A percentile compares a stretch with the other conserved stretches of the same genome.
Conservation (phyloP, 192 early-diverging fungal species). For the Podila epigama region DNA sequence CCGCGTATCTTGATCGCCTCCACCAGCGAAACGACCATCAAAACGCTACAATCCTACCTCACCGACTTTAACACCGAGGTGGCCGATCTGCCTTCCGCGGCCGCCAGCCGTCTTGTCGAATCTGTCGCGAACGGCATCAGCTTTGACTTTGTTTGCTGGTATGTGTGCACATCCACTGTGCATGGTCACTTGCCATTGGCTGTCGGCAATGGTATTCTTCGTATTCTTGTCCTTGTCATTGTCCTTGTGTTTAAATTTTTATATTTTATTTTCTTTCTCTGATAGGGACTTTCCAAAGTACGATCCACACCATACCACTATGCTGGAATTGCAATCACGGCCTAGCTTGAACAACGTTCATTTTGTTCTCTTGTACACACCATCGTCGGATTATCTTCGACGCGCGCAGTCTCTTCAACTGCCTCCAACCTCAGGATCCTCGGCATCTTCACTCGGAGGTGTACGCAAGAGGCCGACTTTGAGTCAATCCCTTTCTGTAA, state of each 20-base stretch:
- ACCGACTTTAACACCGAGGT: slow-evolving; percentile 44
- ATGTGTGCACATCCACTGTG: no score
- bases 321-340: slow-evolving; percentile 31
- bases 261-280: no score
- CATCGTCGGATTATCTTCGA: slow-evolving; percentile 20
- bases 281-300: slow-evolving; percentile 42
- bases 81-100: slow-evolving; percentile 26
- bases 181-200: no score
- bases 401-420: slow-evolving; percentile 40
- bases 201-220: no score
- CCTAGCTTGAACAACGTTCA: slow-evolving; percentile 35
- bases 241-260: no score
- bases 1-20: slow-evolving; percentile 46
- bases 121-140: slow-evolving; percentile 44
- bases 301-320: slow-evolving; percentile 31
- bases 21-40: slow-evolving; percentile 36
- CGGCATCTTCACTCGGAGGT: background rate
- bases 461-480: slow-evolving; percentile 17
- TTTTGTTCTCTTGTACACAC: slow-evolving; percentile 36
- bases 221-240: no score
- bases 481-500: slow-evolving; percentile 29
- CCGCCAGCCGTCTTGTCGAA: slow-evolving; percentile 37
- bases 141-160: slow-evolving; percentile 49
- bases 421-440: slow-evolving; percentile 9
- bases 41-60: slow-evolving; percentile 19